Evolutionary conservation across 148 eudicot species (phyloP).

Genomic region (Vaccinium darrowii): DNA sequence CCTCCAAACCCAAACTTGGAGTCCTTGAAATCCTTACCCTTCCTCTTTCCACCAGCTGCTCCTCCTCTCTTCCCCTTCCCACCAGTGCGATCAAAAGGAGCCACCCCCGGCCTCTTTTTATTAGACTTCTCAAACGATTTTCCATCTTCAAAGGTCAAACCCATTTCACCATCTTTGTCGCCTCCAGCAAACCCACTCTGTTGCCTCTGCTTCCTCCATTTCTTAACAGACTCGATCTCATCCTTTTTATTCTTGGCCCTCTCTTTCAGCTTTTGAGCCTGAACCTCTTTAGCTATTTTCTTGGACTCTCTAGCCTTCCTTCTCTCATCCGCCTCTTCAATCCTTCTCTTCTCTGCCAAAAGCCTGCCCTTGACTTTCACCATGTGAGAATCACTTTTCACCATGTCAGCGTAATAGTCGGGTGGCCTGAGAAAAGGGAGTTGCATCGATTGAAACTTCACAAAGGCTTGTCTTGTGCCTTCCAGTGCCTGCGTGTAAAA

Average conservation of each 20-base stretch:
- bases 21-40: constrained; percentile 53
- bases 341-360: constrained; percentile 65
- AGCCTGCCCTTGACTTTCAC: constrained; percentile 73
- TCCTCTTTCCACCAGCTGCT: constrained; percentile 47
- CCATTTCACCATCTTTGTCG: constrained; percentile 54
- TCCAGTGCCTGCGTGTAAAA: constrained; percentile 84
- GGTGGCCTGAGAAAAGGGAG: constrained; percentile 75
- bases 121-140: constrained; percentile 50
- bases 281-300: constrained; percentile 74
- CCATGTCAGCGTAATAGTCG: constrained; percentile 95
- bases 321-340: constrained; percentile 91
- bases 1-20: constrained; percentile 86
- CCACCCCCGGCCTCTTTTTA: constrained; percentile 56
- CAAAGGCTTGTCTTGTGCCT: constrained; percentile 73
- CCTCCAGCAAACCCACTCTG: constrained; percentile 61
- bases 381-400: constrained; percentile 84
- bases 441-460: constrained; percentile 62
- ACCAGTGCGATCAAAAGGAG: constrained; percentile 83
- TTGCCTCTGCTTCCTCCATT: constrained; percentile 92
- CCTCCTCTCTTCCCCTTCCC: constrained; percentile 64
- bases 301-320: constrained; percentile 77
- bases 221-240: constrained; percentile 84
- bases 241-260: constrained; percentile 80
- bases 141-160: constrained; percentile 62
- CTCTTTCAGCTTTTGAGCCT: constrained; percentile 75